Conservation (phyloP, 805 yeast species). For the fission yeast (Schizosaccharomyces pombe) region DNA sequence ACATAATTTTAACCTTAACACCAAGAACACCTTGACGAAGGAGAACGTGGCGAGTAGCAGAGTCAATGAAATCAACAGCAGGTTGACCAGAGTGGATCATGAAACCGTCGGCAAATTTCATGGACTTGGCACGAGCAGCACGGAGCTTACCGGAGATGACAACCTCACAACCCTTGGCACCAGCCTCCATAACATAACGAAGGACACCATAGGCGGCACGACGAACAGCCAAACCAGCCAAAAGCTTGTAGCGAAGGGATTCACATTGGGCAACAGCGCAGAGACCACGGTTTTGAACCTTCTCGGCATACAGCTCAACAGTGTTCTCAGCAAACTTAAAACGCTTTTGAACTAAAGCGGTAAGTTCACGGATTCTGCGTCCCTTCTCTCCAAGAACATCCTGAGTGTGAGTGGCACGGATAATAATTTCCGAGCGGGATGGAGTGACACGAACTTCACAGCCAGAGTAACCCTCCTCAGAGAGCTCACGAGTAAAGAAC, state of each 20-base stretch:
- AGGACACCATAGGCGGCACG: slow-evolving; percentile 99
- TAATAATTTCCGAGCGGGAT: slow-evolving; percentile 90
- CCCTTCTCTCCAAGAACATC: slow-evolving; percentile 98
- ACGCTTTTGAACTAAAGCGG: slow-evolving; percentile 94
- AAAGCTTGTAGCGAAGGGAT: slow-evolving; percentile 91
- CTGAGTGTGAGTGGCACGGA: slow-evolving; percentile 97
- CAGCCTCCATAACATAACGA: slow-evolving; percentile 98
- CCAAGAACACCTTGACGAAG: slow-evolving; percentile 99
- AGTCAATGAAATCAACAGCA: slow-evolving; percentile 92
- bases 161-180: slow-evolving; percentile 99
- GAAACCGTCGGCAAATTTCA: slow-evolving; percentile 99
- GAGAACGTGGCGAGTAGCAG: slow-evolving; percentile 97
- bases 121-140: slow-evolving; percentile 99
- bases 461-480: slow-evolving; percentile 99
- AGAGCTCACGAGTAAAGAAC: slow-evolving; percentile 99
- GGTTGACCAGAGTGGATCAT: slow-evolving; percentile 99
- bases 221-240: slow-evolving; percentile 97
- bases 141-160: slow-evolving; percentile 98
- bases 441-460: slow-evolving; percentile 98
- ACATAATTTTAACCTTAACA: slow-evolving; percentile 98
- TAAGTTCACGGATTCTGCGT: slow-evolving; percentile 97
- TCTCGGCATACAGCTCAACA: slow-evolving; percentile 89
- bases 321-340: slow-evolving; percentile 88
- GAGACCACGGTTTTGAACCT: slow-evolving; percentile 97
- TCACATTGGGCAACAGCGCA: slow-evolving; percentile 99